Evolutionary conservation across 2,329 filamentous ascomycete genomes (phyloP), one percentile per base, ranked within the genome.

Genomic region (Zymoseptoria brevis): DNA sequence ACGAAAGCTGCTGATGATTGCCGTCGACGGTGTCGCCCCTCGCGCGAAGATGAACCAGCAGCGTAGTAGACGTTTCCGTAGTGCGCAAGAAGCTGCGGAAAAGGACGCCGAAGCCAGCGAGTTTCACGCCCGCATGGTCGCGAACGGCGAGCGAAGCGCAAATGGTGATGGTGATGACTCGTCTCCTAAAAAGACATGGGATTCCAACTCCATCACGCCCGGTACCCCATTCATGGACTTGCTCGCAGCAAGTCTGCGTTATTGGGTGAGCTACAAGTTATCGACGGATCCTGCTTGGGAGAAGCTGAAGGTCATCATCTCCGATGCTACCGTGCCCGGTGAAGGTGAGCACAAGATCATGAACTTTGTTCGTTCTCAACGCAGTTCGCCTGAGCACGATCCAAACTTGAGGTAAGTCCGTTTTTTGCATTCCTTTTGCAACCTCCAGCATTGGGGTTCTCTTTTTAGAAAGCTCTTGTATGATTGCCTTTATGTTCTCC

Each of bases 11-110:
- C 83, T 99, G 58, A 94, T 97, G 89, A 96, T 99, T 71, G 94
- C 94, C 69, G 92, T 99, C 73, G 94, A 99, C 77, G 94, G 94
- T 73, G 94, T 99, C 64, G 94, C 94, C 4, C 95, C 94, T 53
- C 88, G 94, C 74, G 95, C 95, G 60, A 99, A 99, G 77, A 99
- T 99, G 94, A 99, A 99, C 74, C 95, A 99, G 74, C 94, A 99
- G 77, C 90, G 94, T 62, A 96, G 94, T 50, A 85, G 94, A 75
- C 90, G 94, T 69, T 99, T 99, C 77, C 87, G 94, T 62, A 89
- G 93, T 21, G 94, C 92, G 1, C 90, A 93, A 73, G 94, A 99
- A 73, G 94, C 94, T 16, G 87, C 90, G 71, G 91, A 97, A 73
- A 96, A 96, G 73, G 91, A 95, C 71, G 86, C 88, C 59, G 90